These are phyloP conservation scores for Schizochytrium sp. DNA, from an alignment of 108 stramenopile genomes.

Conservation along the genomic window DNA sequence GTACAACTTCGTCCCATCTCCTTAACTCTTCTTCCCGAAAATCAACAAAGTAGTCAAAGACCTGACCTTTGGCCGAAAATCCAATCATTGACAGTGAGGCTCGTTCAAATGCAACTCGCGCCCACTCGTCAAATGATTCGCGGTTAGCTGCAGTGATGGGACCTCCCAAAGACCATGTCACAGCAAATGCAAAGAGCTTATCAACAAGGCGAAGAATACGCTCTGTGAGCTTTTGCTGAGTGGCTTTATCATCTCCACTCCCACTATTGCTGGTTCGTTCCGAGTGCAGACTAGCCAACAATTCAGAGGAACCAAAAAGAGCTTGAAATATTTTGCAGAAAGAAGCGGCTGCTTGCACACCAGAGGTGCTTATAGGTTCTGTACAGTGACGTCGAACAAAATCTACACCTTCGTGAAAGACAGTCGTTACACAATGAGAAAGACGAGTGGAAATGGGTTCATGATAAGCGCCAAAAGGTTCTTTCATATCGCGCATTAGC, in stretches of 20 bases:
- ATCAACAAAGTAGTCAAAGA: slow-evolving; percentile 77
- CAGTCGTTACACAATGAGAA: not conserved
- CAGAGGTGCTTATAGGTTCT: slow-evolving; percentile 24
- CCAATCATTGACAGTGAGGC: slow-evolving; percentile 58
- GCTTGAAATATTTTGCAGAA: slow-evolving; percentile 48
- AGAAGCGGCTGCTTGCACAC: slow-evolving; percentile 4
- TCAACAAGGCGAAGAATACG: slow-evolving; percentile 46
- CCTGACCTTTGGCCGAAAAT: slow-evolving; percentile 65
- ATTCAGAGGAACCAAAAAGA: not conserved
- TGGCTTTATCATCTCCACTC: not conserved
- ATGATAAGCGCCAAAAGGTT: not conserved
- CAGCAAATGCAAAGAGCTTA: not conserved
- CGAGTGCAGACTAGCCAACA: not conserved
- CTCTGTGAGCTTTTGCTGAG: not conserved
- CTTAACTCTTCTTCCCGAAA: slow-evolving; percentile 44
- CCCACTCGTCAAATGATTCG: slow-evolving; percentile 10
- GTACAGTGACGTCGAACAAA: not conserved
- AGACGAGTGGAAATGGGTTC: not conserved
- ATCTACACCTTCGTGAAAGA: slow-evolving; percentile 26
- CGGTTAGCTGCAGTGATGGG: not conserved
- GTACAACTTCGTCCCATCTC: slow-evolving; percentile 76
- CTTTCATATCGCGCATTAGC: slow-evolving; percentile 44
- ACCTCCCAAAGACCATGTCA: slow-evolving; percentile 54
- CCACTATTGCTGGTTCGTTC: not conserved
- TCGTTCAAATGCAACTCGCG: slow-evolving; percentile 63